phyloP scores from a whole-genome alignment of 768 basidiomycete genomes.

The Amanita phalloides region DNA sequence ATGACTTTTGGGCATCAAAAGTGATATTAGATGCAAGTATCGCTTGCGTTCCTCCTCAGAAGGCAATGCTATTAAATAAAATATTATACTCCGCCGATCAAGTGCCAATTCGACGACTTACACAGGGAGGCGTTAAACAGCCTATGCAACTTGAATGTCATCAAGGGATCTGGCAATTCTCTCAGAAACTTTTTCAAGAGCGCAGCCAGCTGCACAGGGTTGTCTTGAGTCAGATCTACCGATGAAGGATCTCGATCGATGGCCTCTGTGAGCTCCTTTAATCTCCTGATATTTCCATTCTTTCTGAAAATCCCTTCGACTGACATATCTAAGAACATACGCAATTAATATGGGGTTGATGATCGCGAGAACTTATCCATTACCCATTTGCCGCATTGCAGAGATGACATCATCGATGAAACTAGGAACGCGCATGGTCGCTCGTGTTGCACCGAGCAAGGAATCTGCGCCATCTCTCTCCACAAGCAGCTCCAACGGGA shows the following conservation, averaged over 20 bases:
- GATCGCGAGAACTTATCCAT: constrained; percentile 6
- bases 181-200: constrained; percentile 95
- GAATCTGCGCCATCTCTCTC: constrained; percentile 96
- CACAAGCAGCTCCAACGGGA: constrained; percentile 87
- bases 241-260: constrained; percentile 91
- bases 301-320: constrained; percentile 98
- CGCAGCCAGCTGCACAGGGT: constrained; percentile 94
- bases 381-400: constrained; percentile 99
- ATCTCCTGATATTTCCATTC: constrained; percentile 91
- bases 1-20: constrained; percentile 86
- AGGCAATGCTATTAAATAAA: constrained; percentile 45
- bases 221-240: constrained; percentile 89
- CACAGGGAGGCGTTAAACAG: constrained; percentile 83
- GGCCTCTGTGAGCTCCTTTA: constrained; percentile 84
- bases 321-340: constrained; percentile 72
- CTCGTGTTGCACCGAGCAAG: constrained; percentile 77
- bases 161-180: constrained; percentile 89
- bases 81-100: constrained; percentile 4
- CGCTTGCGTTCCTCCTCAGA: constrained; percentile 70
- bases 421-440: constrained; percentile 82
- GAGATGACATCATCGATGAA: constrained; percentile 98
- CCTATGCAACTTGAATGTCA: constrained; percentile 90
- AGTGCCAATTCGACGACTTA: constrained; percentile 29
- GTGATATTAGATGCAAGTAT: constrained; percentile 74
- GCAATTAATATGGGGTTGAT: constrained; percentile 5